These are phyloP conservation scores for Gonium pectorale DNA, from an alignment of 139 green algal genomes.

Conservation along the genomic window DNA sequence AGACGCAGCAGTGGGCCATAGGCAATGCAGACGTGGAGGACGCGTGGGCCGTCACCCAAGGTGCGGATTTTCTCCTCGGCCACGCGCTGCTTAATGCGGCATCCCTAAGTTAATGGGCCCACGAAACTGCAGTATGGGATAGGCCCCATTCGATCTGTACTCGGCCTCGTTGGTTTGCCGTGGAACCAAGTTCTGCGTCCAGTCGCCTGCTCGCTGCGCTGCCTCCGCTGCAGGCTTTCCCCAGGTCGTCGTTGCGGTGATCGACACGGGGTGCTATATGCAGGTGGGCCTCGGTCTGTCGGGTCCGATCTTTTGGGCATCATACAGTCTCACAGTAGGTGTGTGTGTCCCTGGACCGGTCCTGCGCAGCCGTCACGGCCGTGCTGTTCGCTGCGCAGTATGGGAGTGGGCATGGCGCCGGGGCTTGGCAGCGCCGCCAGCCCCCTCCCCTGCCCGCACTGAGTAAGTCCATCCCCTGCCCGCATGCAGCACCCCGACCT, in stretches of 20 bases:
- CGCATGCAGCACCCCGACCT: conserved; percentile 70
- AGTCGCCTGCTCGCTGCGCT: neutral
- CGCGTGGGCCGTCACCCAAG: neutral
- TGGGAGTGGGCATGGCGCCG: neutral
- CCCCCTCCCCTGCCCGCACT: no score
- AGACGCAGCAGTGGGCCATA: neutral
- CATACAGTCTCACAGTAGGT: no score
- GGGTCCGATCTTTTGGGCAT: no score
- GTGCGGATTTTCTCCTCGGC: neutral
- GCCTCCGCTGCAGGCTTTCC: neutral
- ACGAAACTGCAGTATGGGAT: neutral
- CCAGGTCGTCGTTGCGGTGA: conserved; percentile 75
- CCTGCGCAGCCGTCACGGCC: no score
- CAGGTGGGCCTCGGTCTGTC: no score
- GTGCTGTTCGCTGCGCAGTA: no score
- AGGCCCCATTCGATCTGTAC: neutral
- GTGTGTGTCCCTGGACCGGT: no score
- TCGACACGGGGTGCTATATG: conserved; percentile 81
- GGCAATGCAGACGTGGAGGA: neutral
- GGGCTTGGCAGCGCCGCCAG: neutral
- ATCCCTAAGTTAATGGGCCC: neutral
- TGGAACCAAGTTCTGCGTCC: no score
- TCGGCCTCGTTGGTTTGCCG: neutral
- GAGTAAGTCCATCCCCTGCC: no score
- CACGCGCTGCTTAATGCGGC: neutral